These are phyloP conservation scores for Podosphaera xanthii DNA, from an alignment of 2,329 filamentous ascomycete species.

Conservation along the genomic window DNA sequence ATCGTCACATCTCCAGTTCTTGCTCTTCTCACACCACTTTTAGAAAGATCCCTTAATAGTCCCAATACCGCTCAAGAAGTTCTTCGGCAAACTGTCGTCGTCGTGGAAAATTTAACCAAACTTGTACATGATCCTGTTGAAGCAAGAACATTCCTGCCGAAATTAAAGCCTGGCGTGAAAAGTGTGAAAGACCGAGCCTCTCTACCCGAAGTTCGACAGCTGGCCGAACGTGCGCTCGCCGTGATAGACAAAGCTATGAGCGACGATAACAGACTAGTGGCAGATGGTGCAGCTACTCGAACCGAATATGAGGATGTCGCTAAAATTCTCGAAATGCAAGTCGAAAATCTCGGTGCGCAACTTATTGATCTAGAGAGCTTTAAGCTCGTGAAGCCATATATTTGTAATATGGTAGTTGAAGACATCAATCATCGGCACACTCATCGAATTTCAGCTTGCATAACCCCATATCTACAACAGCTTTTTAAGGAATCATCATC, in stretches of 20 bases:
- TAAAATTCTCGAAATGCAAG: conserved; percentile 49
- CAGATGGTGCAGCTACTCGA: conserved; percentile 32
- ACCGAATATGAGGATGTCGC: conserved; percentile 51
- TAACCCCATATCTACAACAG: conserved; percentile 53
- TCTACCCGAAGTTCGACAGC: conserved; percentile 78
- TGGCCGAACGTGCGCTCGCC: conserved; percentile 57
- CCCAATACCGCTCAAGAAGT: conserved; percentile 85
- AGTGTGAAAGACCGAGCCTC: conserved; percentile 70
- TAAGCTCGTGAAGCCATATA: conserved; percentile 46
- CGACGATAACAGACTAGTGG: conserved; percentile 35
- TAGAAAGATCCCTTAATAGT: conserved; percentile 83
- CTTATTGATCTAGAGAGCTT: conserved; percentile 39
- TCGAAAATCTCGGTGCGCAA: conserved; percentile 45
- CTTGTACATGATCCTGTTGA: conserved; percentile 90
- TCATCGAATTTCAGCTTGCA: conserved; percentile 42
- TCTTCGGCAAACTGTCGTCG: conserved; percentile 81
- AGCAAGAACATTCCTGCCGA: conserved; percentile 83
- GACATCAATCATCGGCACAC: conserved; percentile 68
- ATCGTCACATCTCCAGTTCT: conserved; percentile 89
- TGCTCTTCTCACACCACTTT: conserved; percentile 76
- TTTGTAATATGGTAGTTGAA: conserved; percentile 67
- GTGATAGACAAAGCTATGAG: conserved; percentile 91
- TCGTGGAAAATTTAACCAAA: conserved; percentile 95
- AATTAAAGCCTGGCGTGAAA: conserved; percentile 84
- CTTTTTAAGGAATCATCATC: conserved; percentile 40